A percentile compares a stretch with the other conserved stretches of the same genome.
phyloP scores from a whole-genome alignment of 2,329 filamentous ascomycete genomes.

The Aspergillus novoparasiticus region DNA sequence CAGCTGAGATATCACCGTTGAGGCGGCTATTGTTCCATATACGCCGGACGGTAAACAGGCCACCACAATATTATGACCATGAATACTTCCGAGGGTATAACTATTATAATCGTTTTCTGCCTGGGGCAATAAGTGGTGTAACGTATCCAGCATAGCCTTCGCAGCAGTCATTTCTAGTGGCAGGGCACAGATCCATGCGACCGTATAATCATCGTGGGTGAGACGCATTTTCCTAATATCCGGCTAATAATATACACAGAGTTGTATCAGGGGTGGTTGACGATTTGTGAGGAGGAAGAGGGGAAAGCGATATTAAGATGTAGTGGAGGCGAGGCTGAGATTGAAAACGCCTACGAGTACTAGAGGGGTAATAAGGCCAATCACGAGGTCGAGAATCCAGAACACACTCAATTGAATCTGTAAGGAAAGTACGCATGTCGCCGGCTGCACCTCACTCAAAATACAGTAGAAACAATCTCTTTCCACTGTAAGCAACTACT shows the following conservation, averaged over 20 bases:
- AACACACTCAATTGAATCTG: not conserved
- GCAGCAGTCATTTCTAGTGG: constrained; percentile 31
- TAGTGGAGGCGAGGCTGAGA: not conserved
- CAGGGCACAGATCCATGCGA: constrained; percentile 17
- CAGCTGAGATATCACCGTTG: not conserved
- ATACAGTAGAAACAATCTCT: not conserved
- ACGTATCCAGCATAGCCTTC: constrained; percentile 30
- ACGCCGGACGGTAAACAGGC: constrained; percentile 22
- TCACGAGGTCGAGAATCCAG: not conserved
- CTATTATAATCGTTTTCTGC: constrained; percentile 22
- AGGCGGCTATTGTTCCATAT: constrained; percentile 26
- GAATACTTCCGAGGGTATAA: constrained; percentile 26
- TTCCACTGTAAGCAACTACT: not conserved
- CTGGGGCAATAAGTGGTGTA: constrained; percentile 18
- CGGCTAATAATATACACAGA: not conserved
- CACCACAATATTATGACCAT: constrained; percentile 28
- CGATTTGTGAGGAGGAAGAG: not conserved
- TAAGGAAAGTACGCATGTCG: no score
- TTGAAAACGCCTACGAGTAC: not conserved
- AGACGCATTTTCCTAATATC: not conserved
- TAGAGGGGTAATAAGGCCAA: not conserved
- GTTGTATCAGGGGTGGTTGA: not conserved
- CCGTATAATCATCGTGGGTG: constrained; percentile 24
- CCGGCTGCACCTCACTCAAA: not conserved
- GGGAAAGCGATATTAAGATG: not conserved